Evolutionary conservation across 2,329 filamentous ascomycete species (phyloP), one percentile per base, ranked within the genome.

Genomic region (Curvularia sp.): DNA sequence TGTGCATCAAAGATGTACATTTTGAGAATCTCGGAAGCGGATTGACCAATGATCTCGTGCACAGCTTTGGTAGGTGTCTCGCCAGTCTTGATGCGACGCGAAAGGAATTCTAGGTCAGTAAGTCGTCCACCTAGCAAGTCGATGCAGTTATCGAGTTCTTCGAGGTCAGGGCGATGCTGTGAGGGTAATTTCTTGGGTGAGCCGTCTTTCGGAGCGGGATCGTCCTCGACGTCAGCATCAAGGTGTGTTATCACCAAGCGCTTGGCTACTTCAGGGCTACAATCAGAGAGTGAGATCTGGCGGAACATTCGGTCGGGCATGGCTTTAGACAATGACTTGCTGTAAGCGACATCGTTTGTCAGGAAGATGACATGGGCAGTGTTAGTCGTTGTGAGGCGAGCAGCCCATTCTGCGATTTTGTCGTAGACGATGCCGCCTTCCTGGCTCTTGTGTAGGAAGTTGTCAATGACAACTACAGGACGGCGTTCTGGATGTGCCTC

Each of bases 361-460:
- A 99, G 82, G 82, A 98, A 97, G 57, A 99, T 89, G 56, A 98
- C 93, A 75, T 98, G 95, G 0, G 94, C 94, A 43, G 96, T 85
- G 64, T 97, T 97, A 52, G 89, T 89, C 46, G 92, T 91, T 0
- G 95, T 93, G 28, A 97, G 80, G 1, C 88, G 83, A 4, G 95
- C 93, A 1, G 93, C 93, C 81, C 94, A 98, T 71, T 97, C 92
- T 0, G 93, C 88, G 49, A 84, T 77, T 69, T 83, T 83, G 70
- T 83, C 81, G 56, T 83, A 83, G 12, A 84, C 79, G 12, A 82
- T 70, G 13, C 74, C 75, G 24, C 78, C 78, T 54, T 83, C 81
- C 49, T 79, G 74, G 62, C 76, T 88, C 78, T 93, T 94, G 79
- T 95, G 89, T 12, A 96, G 77, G 78, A 96, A 98, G 73, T 96